Evolutionary conservation across 1,284 basidiomycete genomes (phyloP).

Genomic region (Cutaneotrichosporon mucoides): DNA sequence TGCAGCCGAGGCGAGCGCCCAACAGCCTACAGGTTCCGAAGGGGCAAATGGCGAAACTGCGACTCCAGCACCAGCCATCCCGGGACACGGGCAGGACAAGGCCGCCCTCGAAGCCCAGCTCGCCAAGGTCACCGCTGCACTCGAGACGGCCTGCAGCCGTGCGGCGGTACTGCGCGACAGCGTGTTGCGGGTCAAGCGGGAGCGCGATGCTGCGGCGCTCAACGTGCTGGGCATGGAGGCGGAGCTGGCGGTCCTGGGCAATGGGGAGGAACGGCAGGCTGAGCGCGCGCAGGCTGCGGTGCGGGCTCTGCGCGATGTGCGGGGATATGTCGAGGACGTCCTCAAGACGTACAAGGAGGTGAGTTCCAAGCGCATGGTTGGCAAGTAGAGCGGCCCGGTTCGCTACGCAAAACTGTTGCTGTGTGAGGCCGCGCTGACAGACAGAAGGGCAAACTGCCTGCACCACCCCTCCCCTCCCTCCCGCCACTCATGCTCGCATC

Average conservation of each 20-base stretch:
- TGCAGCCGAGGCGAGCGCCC: no score
- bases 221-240: slow-evolving; percentile 8
- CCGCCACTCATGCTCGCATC: background rate
- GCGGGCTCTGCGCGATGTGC: slow-evolving; percentile 10
- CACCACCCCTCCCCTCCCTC: slow-evolving; percentile 14
- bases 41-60: no score
- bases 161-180: slow-evolving; percentile 17
- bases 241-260: slow-evolving; percentile 10
- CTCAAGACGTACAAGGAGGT: slow-evolving; percentile 23
- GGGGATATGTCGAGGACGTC: slow-evolving; percentile 18
- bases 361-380: no score
- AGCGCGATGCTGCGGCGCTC: slow-evolving; percentile 1
- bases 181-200: slow-evolving; percentile 6
- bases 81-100: background rate
- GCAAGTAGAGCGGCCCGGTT: no score
- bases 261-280: background rate
- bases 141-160: slow-evolving; percentile 4
- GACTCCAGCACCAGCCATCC: background rate
- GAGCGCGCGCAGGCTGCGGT: slow-evolving; percentile 1
- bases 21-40: no score
- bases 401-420: no score
- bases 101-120: slow-evolving; percentile 8
- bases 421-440: background rate
- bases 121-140: background rate
- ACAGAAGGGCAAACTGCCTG: slow-evolving; percentile 20